phyloP scores from a whole-genome alignment of 176 grass and related monocot genomes.

The Puccinellia tenuiflora region DNA sequence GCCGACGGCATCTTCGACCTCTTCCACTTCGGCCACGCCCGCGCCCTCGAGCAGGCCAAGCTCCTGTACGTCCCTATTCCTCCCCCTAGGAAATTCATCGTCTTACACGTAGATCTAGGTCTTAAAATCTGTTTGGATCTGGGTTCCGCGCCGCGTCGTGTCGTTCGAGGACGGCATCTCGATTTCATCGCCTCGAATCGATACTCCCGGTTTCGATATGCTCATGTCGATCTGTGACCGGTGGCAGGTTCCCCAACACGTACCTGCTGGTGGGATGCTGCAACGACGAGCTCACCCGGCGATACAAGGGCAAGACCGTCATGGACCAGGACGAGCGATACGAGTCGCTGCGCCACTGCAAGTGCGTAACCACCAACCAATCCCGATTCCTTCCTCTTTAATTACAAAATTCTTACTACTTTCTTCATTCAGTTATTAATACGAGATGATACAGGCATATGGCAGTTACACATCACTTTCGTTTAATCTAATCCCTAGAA shows the following conservation, averaged over 20 bases:
- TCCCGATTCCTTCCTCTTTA: neutral
- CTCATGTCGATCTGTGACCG: neutral
- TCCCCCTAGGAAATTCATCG: neutral
- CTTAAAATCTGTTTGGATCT: neutral
- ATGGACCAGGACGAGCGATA: constrained; percentile 89
- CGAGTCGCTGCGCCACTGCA: constrained; percentile 96
- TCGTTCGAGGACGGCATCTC: neutral
- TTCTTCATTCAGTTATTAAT: neutral
- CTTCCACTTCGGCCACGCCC: constrained; percentile 97
- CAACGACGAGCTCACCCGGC: constrained; percentile 77
- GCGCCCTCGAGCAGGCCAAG: constrained; percentile 98
- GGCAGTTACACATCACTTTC: neutral
- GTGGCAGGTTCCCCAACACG: constrained; percentile 83
- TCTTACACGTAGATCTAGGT: neutral
- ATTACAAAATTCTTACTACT: neutral
- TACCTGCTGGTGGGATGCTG: constrained; percentile 88
- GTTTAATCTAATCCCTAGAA: neutral
- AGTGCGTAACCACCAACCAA: constrained; percentile 36
- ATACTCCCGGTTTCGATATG: neutral
- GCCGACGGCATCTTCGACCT: constrained; percentile 99
- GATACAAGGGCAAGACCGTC: constrained; percentile 96
- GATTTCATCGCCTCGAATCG: neutral
- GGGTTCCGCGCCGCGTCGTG: neutral
- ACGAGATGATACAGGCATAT: neutral
- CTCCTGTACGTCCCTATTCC: constrained; percentile 36